Conservation (phyloP, 345 rosid species). For the Rhizophora apiculata region DNA sequence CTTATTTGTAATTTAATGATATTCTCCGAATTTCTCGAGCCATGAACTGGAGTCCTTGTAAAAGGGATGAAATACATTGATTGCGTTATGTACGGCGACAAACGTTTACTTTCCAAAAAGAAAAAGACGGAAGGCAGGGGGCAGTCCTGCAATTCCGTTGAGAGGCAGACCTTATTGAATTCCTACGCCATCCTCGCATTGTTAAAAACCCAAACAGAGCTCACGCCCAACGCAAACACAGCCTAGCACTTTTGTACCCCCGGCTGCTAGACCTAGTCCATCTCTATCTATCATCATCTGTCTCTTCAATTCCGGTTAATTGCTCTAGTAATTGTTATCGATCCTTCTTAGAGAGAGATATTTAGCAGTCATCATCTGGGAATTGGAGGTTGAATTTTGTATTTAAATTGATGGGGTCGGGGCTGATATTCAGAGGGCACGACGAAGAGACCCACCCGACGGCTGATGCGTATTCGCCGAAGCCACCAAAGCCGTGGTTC, state of each 20-base stretch:
- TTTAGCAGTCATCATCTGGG: neutral
- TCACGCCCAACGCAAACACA: too few relatives aligned
- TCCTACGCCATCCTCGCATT: too few relatives aligned
- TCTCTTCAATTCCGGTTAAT: too few relatives aligned
- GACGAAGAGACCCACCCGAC: slow-evolving; percentile 45
- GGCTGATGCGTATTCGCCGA: slow-evolving; percentile 60
- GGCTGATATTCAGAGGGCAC: slow-evolving; percentile 80
- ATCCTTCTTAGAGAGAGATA: too few relatives aligned
- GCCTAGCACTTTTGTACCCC: too few relatives aligned
- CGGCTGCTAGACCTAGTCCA: too few relatives aligned
- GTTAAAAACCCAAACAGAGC: too few relatives aligned
- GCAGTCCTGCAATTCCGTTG: slow-evolving; percentile 21
- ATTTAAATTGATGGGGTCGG: slow-evolving; percentile 53
- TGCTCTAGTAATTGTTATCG: too few relatives aligned
- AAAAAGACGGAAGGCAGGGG: neutral
- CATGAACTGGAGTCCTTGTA: neutral
- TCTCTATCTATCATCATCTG: too few relatives aligned
- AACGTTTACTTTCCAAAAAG: slow-evolving; percentile 22
- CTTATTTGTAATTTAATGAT: too few relatives aligned
- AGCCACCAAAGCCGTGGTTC: slow-evolving; percentile 75
- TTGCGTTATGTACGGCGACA: slow-evolving; percentile 9
- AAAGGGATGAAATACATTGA: neutral
- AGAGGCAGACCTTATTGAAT: neutral
- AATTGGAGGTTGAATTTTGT: too few relatives aligned
- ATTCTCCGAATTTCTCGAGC: neutral